Base-by-base conservation (phyloP, 192 early-diverging fungal species). In the Coemansia pectinata region DNA sequence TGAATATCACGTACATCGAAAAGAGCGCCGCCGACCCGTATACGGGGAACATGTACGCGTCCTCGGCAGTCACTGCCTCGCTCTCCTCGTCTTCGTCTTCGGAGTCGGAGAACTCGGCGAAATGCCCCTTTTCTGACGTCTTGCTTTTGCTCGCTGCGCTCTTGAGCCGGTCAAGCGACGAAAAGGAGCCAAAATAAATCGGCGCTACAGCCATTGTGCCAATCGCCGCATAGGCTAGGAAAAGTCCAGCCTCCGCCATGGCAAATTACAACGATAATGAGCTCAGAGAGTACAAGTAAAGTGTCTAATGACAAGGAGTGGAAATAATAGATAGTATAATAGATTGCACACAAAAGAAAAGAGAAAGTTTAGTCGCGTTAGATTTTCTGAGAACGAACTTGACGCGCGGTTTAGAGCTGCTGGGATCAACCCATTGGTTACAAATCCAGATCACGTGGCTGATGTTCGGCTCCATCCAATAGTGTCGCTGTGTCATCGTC, bases 31-130 rank as follows among this genome's bases (percentile, higher is more conserved):
- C 79, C 10, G 95, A 97, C 21, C 96, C 96, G 67, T 95, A 89
- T 19, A 98, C 67, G 4, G 96, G 96, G 72, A 97, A 96, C 92
- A 90, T 89, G 67, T 94, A 92, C 25, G 96, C 96, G 72, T 98
- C 96, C 65, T 91, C 86, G 1, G 93, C 70, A 10, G 91, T 88
- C 67, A 98, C 90, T 52, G 89, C 89, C 64, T 98, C 96, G 53
- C 85, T 88, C 12, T 91, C 89, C 15, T 90, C 88, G 9, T 85
- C 85, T 31, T 87, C 86, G 62, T 89, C 85, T 41, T 88, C 89
- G n/a, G 85, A 86, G 62, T 91, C 88, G 1, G 89, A 88, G 39
- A 59, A 82, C 47, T 77, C 80, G 15, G 64, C 61, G 15, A 65
- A 88, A 78, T 67, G 83, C 27, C 64, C 72, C 17, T 70, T 68